These are phyloP conservation scores for Obelidium mucronatum DNA, from an alignment of 192 early-diverging fungal species.

Conservation along the genomic window DNA sequence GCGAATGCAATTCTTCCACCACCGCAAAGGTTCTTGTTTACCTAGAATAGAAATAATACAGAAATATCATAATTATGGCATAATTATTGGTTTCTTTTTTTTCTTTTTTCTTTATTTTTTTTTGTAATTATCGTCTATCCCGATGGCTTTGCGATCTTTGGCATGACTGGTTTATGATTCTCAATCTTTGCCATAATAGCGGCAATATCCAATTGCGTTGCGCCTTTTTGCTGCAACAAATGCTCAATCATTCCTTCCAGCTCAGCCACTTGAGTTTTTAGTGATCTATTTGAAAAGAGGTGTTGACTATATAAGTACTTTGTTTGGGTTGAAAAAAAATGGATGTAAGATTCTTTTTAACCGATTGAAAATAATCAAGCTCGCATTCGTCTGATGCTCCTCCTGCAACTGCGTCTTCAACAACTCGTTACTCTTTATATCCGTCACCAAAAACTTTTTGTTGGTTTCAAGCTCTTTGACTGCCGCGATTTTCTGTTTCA, in stretches of 20 bases:
- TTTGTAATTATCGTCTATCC: no score
- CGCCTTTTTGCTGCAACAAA: constrained; percentile 29
- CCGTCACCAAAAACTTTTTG: constrained; percentile 39
- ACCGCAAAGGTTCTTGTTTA: constrained; percentile 58
- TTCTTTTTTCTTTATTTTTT: background rate
- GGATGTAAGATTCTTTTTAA: background rate
- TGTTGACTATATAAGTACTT: background rate
- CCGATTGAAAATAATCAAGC: constrained; percentile 41
- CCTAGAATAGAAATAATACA: constrained; percentile 36
- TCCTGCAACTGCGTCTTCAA: constrained; percentile 39
- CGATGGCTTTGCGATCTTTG: constrained; percentile 5
- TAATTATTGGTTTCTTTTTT: no score
- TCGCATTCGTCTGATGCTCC: constrained; percentile 41
- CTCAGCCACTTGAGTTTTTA: constrained; percentile 39
- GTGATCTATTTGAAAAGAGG: background rate
- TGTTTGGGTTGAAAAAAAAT: no score
- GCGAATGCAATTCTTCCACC: constrained; percentile 58
- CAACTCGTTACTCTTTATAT: constrained; percentile 33
- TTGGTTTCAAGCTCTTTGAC: constrained; percentile 31
- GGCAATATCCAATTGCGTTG: background rate
- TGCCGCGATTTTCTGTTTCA: constrained; percentile 16
- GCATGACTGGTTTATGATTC: constrained; percentile 25
- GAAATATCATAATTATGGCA: no score
- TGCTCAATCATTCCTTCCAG: constrained; percentile 37
- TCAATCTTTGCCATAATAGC: constrained; percentile 27